phyloP scores from a whole-genome alignment of 2,329 filamentous ascomycete species.

The Aspergillus luchuensis region DNA sequence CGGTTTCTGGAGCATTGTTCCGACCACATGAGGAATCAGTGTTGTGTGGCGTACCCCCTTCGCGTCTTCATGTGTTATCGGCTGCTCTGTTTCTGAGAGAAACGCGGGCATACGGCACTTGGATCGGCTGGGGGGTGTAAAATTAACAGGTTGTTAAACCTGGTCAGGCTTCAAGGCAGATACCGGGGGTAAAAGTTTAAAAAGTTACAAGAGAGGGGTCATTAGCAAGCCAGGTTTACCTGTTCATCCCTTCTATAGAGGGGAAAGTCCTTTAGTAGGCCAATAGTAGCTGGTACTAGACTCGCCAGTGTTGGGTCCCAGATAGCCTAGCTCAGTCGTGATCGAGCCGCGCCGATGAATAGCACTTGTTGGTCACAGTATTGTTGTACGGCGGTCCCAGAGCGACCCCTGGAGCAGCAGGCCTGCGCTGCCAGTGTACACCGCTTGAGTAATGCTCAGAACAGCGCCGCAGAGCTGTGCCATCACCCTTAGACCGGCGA shows the following conservation, averaged over 20 bases:
- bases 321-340: neutral
- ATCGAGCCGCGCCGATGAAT: neutral
- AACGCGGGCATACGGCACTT: constrained; percentile 4
- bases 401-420: neutral
- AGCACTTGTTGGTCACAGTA: neutral
- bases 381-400: neutral
- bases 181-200: constrained; percentile 3
- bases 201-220: neutral
- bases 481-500: constrained; percentile 11
- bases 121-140: neutral
- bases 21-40: neutral
- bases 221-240: neutral
- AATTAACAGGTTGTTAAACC: neutral
- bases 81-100: neutral
- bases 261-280: neutral
- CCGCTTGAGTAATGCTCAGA: constrained; percentile 10
- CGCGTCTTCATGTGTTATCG: constrained; percentile 2
- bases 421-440: neutral
- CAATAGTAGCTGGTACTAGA: constrained; percentile 6
- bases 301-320: constrained; percentile 13
- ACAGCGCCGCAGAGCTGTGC: constrained; percentile 15
- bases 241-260: neutral
- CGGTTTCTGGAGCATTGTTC: neutral
- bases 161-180: neutral
- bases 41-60: neutral